Conservation (phyloP, 495 filamentous ascomycete genomes). For the Chaetomidium leptoderma region DNA sequence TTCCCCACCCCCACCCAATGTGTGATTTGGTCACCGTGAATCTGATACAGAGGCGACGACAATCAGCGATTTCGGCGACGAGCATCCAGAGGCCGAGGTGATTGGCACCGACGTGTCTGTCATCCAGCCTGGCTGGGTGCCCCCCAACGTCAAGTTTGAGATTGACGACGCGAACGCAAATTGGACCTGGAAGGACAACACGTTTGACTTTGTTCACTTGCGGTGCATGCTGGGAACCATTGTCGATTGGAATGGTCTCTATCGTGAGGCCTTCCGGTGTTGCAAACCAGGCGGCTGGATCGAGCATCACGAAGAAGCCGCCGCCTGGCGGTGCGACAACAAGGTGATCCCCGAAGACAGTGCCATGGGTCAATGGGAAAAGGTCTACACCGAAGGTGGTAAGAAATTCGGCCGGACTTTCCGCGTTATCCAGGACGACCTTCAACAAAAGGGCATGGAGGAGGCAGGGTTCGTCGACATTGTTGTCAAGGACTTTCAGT, state of each 20-base stretch:
- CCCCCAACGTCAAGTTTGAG: slow-evolving; percentile 51
- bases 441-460: slow-evolving; percentile 41
- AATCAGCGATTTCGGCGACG: slow-evolving; percentile 41
- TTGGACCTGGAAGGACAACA: slow-evolving; percentile 47
- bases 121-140: slow-evolving; percentile 50
- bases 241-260: slow-evolving; percentile 50
- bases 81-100: slow-evolving; percentile 49
- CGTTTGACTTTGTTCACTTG: slow-evolving; percentile 39
- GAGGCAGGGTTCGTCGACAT: slow-evolving; percentile 58
- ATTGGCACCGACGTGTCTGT: slow-evolving; percentile 62
- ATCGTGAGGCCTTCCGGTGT: slow-evolving; percentile 32
- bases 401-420: slow-evolving; percentile 39
- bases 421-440: slow-evolving; percentile 30
- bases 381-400: slow-evolving; percentile 35
- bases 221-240: neutral
- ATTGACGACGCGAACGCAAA: slow-evolving; percentile 46
- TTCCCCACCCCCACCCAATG: neutral
- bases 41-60: neutral
- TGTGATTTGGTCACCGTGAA: neutral
- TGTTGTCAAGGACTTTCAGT: slow-evolving; percentile 45
- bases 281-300: slow-evolving; percentile 45
- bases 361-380: neutral
- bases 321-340: neutral
- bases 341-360: neutral
- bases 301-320: slow-evolving; percentile 3